These are phyloP conservation scores for Primulina huaijiensis DNA, from an alignment of 257 asterid species.

Conservation along the genomic window DNA sequence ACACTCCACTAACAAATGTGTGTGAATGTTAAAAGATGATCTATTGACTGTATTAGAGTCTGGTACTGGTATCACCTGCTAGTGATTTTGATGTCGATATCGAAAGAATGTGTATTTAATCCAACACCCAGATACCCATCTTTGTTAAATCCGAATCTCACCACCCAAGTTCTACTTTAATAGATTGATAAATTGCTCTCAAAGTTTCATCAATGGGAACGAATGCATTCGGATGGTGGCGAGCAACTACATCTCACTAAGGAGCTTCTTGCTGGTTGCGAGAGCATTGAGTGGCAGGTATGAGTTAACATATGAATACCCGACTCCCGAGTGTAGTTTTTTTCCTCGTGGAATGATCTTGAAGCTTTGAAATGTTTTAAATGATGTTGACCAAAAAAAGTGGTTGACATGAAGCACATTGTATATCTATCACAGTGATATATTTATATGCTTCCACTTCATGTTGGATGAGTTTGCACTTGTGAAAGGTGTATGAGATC, in stretches of 20 bases:
- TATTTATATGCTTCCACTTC: constrained; percentile 42
- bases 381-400: neutral
- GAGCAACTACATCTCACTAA: constrained; percentile 59
- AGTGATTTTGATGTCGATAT: constrained; percentile 11
- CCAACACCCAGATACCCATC: constrained; percentile 9
- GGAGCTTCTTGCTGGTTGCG: constrained; percentile 79
- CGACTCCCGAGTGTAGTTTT: constrained; percentile 7
- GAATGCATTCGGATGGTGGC: constrained; percentile 52
- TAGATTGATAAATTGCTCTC: constrained; percentile 86
- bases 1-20: neutral
- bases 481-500: constrained; percentile 11
- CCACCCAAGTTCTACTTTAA: constrained; percentile 26
- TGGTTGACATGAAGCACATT: neutral
- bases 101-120: constrained; percentile 3
- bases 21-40: no score
- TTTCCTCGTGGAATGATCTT: constrained; percentile 3
- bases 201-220: constrained; percentile 83
- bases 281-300: constrained; percentile 99
- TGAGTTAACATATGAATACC: constrained; percentile 25
- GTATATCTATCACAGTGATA: neutral
- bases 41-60: neutral
- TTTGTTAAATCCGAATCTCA: constrained; percentile 20
- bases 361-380: constrained; percentile 12
- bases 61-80: constrained; percentile 11
- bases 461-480: constrained; percentile 19